These are phyloP conservation scores for Alternaria sp. DNA, from an alignment of 2,329 filamentous ascomycete genomes.

Conservation along the genomic window DNA sequence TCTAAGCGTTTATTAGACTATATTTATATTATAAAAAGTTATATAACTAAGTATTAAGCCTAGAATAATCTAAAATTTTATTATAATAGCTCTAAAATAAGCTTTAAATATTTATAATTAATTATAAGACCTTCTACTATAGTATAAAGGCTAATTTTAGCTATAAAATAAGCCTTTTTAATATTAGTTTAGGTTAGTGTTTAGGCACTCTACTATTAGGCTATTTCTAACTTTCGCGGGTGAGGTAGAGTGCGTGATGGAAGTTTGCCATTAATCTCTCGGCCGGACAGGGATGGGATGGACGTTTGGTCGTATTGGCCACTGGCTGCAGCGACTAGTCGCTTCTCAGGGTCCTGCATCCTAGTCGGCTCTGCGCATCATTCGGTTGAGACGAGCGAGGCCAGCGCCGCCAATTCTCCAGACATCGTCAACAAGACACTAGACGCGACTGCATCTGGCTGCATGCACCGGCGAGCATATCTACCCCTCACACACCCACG, in stretches of 20 bases:
- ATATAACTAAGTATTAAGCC: too few species aligned
- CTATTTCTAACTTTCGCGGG: too few species aligned
- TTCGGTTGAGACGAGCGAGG: conserved; percentile 4
- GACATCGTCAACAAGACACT: conserved; percentile 21
- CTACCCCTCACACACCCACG: conserved; percentile 24
- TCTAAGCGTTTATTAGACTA: too few species aligned
- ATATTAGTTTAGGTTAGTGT: too few species aligned
- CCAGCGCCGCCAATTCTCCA: conserved; percentile 12
- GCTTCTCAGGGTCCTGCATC: conserved; percentile 8
- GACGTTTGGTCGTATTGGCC: background rate
- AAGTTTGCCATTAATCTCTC: background rate
- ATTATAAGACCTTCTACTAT: too few species aligned
- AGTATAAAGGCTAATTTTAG: too few species aligned
- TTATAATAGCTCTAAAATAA: too few species aligned
- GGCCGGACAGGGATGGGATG: conserved; percentile 3
- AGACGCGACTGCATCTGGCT: conserved; percentile 18
- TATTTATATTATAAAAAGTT: too few species aligned
- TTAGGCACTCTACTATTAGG: too few species aligned
- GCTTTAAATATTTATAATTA: too few species aligned
- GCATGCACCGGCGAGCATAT: conserved; percentile 13
- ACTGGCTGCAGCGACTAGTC: conserved; percentile 1
- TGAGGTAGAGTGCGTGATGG: background rate
- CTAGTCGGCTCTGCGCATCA: background rate
- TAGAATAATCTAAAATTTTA: too few species aligned
- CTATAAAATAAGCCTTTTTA: too few species aligned